Base-by-base conservation (phyloP, 495 filamentous ascomycete genomes). In the Tuber magnatum region DNA sequence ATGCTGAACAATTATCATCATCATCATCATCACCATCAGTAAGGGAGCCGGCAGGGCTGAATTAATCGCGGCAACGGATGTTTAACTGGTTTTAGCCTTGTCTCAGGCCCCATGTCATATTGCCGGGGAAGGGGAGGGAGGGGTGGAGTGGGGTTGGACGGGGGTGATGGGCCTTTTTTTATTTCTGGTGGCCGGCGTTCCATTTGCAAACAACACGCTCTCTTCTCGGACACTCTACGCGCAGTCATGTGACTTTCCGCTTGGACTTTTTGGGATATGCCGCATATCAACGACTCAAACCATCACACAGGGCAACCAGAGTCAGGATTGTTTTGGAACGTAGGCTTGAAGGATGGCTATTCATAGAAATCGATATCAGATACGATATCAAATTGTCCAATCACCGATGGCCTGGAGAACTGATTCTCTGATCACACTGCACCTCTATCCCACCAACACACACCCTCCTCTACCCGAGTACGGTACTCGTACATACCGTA, bases 141-240 rank as follows among this genome's bases (percentile, higher is more conserved):
- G 43, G 40, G 68, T 71, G 46, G 71, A 43, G 71, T 73, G 38
- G 74, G 74, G 56, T 65, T 12, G 76, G 75, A 65, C 65, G 68
- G 71, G 75, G 46, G 68, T 76, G 46, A 42, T 65, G 43, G 70
- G 65, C 70, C 70, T 65, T 76, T 72, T 39, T 51, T 43, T 42
- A 32, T 9, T 56, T 14, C 48, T 28, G 46, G 48, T 70, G 76
- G 77, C 48, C 32, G 20, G 78, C 77, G 70, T 79, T 79, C 77
- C 79, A 75, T 79, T 79, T 79, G 78, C 76, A 79, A 78, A 78
- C 71, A 81, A 81, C 79, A 81, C 79, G 79, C 28, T 70, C 78
- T 68, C 41, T 65, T 74, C 71, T 76, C 40, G 79, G 79, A 46
- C 48, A 81, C 74, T 75, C 70, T 56, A 81, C 79, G 78, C 79